Evolutionary conservation across 495 filamentous ascomycete species (phyloP).

Genomic region (Penicillium coprophilum): DNA sequence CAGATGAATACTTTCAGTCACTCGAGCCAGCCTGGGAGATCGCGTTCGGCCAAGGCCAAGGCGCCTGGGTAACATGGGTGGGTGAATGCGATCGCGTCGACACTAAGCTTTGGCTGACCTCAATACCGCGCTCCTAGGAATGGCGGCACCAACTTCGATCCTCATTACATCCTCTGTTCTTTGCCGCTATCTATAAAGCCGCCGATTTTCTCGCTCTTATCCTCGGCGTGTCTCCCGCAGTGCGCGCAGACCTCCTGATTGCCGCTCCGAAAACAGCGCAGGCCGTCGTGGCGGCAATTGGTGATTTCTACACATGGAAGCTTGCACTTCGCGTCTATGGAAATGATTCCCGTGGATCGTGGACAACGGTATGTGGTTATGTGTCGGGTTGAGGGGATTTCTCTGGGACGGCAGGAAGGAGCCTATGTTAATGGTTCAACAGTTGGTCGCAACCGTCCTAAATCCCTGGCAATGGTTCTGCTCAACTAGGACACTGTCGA

Average conservation of each 20-base stretch:
- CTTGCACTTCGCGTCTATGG: slow-evolving; percentile 75
- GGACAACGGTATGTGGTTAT: slow-evolving; percentile 60
- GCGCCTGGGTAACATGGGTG: slow-evolving; percentile 97
- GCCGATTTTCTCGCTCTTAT: slow-evolving; percentile 51
- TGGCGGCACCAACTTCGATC: slow-evolving; percentile 89
- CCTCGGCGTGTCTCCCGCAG: slow-evolving; percentile 47
- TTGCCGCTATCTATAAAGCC: slow-evolving; percentile 72
- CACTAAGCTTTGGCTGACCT: slow-evolving; percentile 11
- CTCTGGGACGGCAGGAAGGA: neutral
- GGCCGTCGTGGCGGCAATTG: slow-evolving; percentile 70
- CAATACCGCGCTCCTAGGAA: slow-evolving; percentile 60
- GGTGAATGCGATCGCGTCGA: slow-evolving; percentile 26
- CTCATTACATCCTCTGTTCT: slow-evolving; percentile 84
- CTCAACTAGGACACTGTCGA: slow-evolving; percentile 89
- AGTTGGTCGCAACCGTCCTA: slow-evolving; percentile 65
- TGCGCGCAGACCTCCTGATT: slow-evolving; percentile 63
- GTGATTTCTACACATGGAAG: slow-evolving; percentile 89
- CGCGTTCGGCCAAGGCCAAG: slow-evolving; percentile 73
- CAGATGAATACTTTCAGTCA: slow-evolving; percentile 98
- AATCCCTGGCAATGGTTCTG: slow-evolving; percentile 98
- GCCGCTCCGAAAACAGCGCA: slow-evolving; percentile 74
- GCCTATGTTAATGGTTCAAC: slow-evolving; percentile 11
- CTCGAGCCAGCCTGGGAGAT: slow-evolving; percentile 93
- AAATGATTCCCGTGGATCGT: slow-evolving; percentile 57
- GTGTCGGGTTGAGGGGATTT: neutral